Evolutionary conservation across 148 eudicot genomes (phyloP), one percentile per base, ranked within the genome.

Genomic region (Dianthus caryophyllus): DNA sequence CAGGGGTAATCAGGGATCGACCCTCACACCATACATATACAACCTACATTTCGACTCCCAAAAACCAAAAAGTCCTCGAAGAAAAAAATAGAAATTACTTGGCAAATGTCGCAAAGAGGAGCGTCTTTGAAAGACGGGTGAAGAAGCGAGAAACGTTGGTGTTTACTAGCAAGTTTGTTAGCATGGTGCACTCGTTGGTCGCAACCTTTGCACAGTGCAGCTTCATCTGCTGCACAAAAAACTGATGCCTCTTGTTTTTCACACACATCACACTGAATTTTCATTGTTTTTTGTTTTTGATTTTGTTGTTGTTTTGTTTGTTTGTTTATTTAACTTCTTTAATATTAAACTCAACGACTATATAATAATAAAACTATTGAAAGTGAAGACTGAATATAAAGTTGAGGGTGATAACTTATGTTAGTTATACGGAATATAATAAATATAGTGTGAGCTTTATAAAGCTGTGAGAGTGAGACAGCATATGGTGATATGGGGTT

Each of bases 231-330:
- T 21, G 81, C 71, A 77, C 97, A 91, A 65, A 81, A 91, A 0
- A 91, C 79, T 15, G 77, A n/a, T 0, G 97, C 97, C 74, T 84
- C 90, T 67, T 75, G 74, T 50, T 80, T 79, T 33, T 67, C 79
- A 75, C 97, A 91, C 26, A 86, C 97, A 74, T 88, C 97, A 73
- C 97, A 91, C 68, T 82, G 85, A 44, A 91, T 88, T 87, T 86
- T 91, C 97, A 88, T 88, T 46, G 22, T 72, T 27, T 44, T 39
- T 64, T 51, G 21, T 76, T 22, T 20, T 16, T 41, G 44, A 67
- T 18, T 6, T 25, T 53, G 9, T 16, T 41, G 44, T 71, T 18
- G 6, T 25, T 53, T 14, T 20, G 43, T 49, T 43, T 41, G 0
- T 22, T 1, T 60, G 0, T 22, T 1, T 50, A 1, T 48, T 6